These are phyloP conservation scores for Miamiensis avidus DNA, from an alignment of 169 alveolate species.

Conservation along the genomic window DNA sequence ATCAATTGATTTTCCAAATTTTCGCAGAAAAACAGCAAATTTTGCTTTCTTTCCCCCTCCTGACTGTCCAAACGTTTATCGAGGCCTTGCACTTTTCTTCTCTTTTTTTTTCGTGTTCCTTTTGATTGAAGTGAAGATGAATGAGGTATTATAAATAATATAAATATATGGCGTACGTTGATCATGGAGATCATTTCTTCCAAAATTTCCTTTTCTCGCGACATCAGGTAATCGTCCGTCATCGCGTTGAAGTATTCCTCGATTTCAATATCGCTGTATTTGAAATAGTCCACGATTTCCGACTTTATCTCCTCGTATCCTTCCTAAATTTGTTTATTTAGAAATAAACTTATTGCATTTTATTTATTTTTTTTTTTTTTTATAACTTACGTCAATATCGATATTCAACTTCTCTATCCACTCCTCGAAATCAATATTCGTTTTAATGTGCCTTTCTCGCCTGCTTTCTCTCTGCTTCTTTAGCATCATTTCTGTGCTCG, in stretches of 20 bases:
- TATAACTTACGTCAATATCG: conserved; percentile 47
- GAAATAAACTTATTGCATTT: not conserved
- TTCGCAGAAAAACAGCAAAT: conserved; percentile 54
- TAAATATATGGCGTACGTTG: not conserved
- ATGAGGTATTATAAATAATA: no score
- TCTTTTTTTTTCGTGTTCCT: conserved; percentile 53
- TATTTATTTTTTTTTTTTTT: conserved; percentile 21
- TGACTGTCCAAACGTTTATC: conserved; percentile 49
- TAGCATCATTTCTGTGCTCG: conserved; percentile 40
- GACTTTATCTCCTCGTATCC: conserved; percentile 53
- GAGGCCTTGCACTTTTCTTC: conserved; percentile 41
- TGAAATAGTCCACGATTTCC: conserved; percentile 51
- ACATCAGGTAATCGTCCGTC: conserved; percentile 56
- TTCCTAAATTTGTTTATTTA: conserved; percentile 31
- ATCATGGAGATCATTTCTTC: conserved; percentile 30
- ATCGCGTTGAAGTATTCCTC: conserved; percentile 46
- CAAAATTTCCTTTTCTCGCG: conserved; percentile 60
- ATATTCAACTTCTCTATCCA: conserved; percentile 40
- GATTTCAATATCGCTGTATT: conserved; percentile 56
- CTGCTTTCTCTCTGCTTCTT: conserved; percentile 55
- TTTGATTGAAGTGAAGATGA: not conserved
- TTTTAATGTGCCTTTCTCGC: conserved; percentile 60
- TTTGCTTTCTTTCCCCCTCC: conserved; percentile 51
- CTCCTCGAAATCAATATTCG: conserved; percentile 62
- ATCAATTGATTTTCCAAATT: conserved; percentile 45